Evolutionary conservation across 129 eudicot species (phyloP).

Genomic region (Ambrosia artemisiifolia): DNA sequence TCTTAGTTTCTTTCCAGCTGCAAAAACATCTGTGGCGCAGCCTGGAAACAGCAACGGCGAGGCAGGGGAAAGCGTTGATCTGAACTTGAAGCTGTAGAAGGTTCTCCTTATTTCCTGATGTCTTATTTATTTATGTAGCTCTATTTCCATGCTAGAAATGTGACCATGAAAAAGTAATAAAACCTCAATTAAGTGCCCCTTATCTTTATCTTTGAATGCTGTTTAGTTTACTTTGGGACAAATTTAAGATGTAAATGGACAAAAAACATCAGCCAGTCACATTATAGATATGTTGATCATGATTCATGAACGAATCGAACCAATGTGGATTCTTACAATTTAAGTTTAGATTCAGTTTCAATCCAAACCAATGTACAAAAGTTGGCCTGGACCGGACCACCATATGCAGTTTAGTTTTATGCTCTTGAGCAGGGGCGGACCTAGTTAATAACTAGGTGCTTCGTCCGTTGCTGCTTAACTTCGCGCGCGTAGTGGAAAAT

Average conservation of each 20-base stretch:
- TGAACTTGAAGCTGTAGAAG: conserved; percentile 59
- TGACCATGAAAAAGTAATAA: conserved; percentile 23
- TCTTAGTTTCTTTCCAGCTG: conserved; percentile 60
- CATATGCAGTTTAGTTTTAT: no score
- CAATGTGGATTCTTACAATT: conserved; percentile 7
- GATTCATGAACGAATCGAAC: conserved; percentile 18
- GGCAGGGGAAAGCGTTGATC: conserved; percentile 66
- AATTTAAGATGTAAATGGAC: not conserved
- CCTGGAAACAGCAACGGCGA: conserved; percentile 35
- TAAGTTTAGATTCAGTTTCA: conserved; percentile 3
- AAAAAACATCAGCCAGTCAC: not conserved
- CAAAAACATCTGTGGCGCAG: conserved; percentile 28
- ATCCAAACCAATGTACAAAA: no score
- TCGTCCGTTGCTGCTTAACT: no score
- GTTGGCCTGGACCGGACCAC: no score
- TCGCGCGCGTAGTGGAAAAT: no score
- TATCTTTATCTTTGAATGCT: not conserved
- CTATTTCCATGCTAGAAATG: conserved; percentile 21
- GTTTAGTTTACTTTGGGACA: conserved; percentile 8
- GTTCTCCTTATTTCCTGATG: conserved; percentile 5
- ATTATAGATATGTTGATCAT: not conserved
- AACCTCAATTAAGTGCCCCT: not conserved
- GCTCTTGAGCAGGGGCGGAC: no score
- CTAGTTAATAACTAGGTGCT: no score
- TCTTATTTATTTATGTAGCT: conserved; percentile 18